Evolutionary conservation across 208 protist species (phyloP), one percentile per base, ranked within the genome.

Genomic region (Phytomonas sp.): DNA sequence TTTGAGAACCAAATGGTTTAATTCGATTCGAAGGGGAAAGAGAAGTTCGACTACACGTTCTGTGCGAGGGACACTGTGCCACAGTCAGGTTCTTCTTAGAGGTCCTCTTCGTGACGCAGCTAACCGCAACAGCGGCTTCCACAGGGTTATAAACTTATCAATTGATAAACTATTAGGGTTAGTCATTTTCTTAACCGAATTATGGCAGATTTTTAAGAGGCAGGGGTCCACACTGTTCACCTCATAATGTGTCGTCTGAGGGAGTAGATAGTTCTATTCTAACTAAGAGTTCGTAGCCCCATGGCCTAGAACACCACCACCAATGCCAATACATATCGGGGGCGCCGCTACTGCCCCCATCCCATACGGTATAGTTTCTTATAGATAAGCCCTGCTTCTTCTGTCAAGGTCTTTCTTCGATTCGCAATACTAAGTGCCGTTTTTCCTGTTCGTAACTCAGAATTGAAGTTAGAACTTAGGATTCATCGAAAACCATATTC

Each of bases 141-240:
- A 86, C 74, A 66, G 73, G 16, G 82, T 86, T 0, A 80, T 86
- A 77, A 90, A 29, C 32, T 89, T 6, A 79, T 97, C 2, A 92
- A 92, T 69, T 71, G 73, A n/a, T 95, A 94, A 73, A 61, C 84
- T 26, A 70, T 94, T 31, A 87, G 77, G 66, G 93, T 80, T 60
- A 78, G 78, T 16, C 80, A 95, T 69, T 89, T 93, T 69, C 72
- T 95, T 60, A 97, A 95, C 72, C 79, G 83, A 19, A 94, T 97
- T 71, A 81, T 82, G 34, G 73, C 72, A 56, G 2, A 19, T 56
- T 37, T 3, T 37, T 56, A 56, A 11, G 0, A 26, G 19, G 0
- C 10, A 56, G 23, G 45, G 0, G 45, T 56, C 45, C 26, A 56
- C 45, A 23, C 6, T 26, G 45, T 56, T 26, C 45, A 56, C 45